Percentiles rank a stretch among this genome's conserved stretches.
Evolutionary conservation across 805 yeast genomes (phyloP).

Genomic region (Metschnikowia drakensbergensis): DNA sequence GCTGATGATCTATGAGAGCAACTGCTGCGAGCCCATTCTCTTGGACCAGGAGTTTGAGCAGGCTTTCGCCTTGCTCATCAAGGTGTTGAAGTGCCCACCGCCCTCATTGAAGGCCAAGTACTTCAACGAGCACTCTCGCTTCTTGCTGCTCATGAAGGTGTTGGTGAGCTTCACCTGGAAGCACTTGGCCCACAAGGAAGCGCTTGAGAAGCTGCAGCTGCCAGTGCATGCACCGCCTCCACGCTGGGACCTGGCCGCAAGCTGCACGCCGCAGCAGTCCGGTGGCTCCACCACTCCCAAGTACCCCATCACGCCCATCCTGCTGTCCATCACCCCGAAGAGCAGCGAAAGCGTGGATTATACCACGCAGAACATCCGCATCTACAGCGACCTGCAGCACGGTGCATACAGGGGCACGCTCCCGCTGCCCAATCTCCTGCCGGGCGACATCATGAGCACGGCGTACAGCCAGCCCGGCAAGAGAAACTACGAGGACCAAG

Average conservation of each 20-base stretch:
- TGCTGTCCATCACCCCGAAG: slow-evolving; percentile 20
- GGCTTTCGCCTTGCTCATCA: slow-evolving; percentile 24
- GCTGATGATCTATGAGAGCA: slow-evolving; percentile 18
- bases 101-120: slow-evolving; percentile 45
- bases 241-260: background rate
- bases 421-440: slow-evolving; percentile 20
- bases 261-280: slow-evolving; percentile 9
- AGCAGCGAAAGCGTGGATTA: slow-evolving; percentile 2
- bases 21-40: slow-evolving; percentile 7
- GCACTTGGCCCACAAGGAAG: slow-evolving; percentile 18
- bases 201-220: slow-evolving; percentile 5
- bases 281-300: slow-evolving; percentile 33
- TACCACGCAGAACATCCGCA: slow-evolving; percentile 8
- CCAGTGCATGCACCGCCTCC: background rate
- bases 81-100: slow-evolving; percentile 44
- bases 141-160: slow-evolving; percentile 34
- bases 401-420: slow-evolving; percentile 8
- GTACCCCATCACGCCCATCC: slow-evolving; percentile 22
- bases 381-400: slow-evolving; percentile 22
- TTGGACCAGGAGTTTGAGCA: slow-evolving; percentile 10
- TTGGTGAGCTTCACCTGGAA: slow-evolving; percentile 31
- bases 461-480: slow-evolving; percentile 6
- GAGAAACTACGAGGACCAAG: slow-evolving; percentile 9
- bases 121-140: slow-evolving; percentile 35
- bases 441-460: slow-evolving; percentile 10